Evolutionary conservation across 1,139 yeast species (phyloP).

Genomic region (Lodderomyces theae): DNA sequence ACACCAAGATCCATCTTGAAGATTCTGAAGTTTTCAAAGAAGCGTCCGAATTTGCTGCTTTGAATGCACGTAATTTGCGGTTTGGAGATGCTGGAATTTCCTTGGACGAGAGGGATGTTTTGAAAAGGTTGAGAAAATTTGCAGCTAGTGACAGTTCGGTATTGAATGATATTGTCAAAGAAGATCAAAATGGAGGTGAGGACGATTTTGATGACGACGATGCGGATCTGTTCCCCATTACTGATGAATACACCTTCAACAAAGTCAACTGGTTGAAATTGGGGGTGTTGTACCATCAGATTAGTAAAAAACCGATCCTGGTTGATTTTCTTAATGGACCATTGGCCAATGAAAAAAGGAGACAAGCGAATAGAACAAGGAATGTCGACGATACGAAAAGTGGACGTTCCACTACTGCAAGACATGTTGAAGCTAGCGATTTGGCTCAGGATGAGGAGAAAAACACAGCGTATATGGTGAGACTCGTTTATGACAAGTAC

Average conservation of each 20-base stretch:
- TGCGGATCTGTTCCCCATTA: constrained; percentile 8
- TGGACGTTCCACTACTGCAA: constrained; percentile 48
- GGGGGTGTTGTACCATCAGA: constrained; percentile 52
- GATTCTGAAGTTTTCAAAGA: constrained; percentile 45
- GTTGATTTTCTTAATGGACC: constrained; percentile 73
- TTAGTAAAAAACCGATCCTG: constrained; percentile 49
- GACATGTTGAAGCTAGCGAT: constrained; percentile 50
- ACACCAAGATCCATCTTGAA: constrained; percentile 21
- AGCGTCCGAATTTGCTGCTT: constrained; percentile 40
- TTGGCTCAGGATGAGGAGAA: constrained; percentile 47
- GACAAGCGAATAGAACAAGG: constrained; percentile 33
- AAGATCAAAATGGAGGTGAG: constrained; percentile 11
- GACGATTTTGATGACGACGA: constrained; percentile 12
- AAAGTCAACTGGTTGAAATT: constrained; percentile 57
- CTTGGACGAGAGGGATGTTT: constrained; percentile 47
- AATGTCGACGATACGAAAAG: constrained; percentile 42
- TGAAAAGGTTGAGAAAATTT: constrained; percentile 35
- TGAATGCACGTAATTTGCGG: constrained; percentile 57
- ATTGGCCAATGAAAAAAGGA: constrained; percentile 57
- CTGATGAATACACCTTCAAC: constrained; percentile 30
- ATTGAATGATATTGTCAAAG: constrained; percentile 12
- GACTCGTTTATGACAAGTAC: constrained; percentile 42
- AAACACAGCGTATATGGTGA: constrained; percentile 62
- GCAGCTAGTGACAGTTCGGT: constrained; percentile 23
- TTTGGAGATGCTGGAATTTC: constrained; percentile 53